Evolutionary conservation across 306 rosid genomes (phyloP), one percentile per base, ranked within the genome.

Genomic region (Cicer chorassanicum): DNA sequence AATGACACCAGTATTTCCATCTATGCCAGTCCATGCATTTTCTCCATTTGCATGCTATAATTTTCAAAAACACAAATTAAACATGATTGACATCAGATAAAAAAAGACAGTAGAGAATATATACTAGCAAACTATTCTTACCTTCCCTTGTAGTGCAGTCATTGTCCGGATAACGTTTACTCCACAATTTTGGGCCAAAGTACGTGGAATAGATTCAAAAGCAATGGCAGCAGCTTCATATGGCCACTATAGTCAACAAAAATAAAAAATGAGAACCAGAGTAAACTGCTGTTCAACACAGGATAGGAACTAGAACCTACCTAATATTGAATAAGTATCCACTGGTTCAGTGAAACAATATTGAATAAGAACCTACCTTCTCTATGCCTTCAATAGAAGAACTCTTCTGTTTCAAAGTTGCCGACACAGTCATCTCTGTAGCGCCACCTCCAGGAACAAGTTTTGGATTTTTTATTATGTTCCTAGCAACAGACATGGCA

Each of bases 211-310:
- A 65, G 98, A 89, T 89, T 95, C 99, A 83, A 95, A 95, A 60
- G 99, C 99, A 40, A 92, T 45, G 21, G 99, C 98, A 80, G 99
- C 99, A 77, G 97, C 98, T 92, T 95, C 99, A 79, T 95, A 95
- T 9, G 99, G 99, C 99, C 99, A 95, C 99, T 95, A 72, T 69
- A 75, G 36, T 75, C 69, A 83, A 60, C 70, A 79, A 57, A 48
- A 75, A 82, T 21, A n/a, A 43, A 29, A 56, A 11, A 55, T 79
- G 48, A 87, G 80, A 45, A 73, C 45, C 38, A 60, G 78, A 68
- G 9, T 38, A 68, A 75, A 50, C 64, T 44, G 41, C 43, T 57
- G 48, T 13, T 41, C 65, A 45, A 15, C 64, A 49, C 59, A 11
- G 6, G 59, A 54, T 18, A 12, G 18, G 29, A 68, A 77, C 79